Conservation (phyloP, 1,284 basidiomycete species). For the Filobasidium uniguttulatum region DNA sequence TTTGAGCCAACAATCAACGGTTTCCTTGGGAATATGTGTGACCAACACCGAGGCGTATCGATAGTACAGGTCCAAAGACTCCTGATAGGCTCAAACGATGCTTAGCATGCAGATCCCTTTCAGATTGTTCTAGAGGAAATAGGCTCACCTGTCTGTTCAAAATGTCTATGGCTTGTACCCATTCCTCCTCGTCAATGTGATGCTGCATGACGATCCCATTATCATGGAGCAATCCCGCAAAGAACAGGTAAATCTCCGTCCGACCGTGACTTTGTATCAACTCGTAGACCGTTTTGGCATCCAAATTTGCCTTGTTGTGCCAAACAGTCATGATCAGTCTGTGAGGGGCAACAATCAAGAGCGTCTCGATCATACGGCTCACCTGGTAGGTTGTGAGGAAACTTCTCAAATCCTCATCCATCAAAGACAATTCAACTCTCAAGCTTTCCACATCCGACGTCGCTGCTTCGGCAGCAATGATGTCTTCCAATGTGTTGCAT, state of each 20-base stretch:
- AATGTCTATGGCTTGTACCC: slow-evolving; percentile 76
- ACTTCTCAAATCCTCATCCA: slow-evolving; percentile 82
- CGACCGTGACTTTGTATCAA: slow-evolving; percentile 86
- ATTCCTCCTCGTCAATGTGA: slow-evolving; percentile 81
- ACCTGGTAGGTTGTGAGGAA: slow-evolving; percentile 90
- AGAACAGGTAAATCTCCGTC: slow-evolving; percentile 82
- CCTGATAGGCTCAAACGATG: slow-evolving; percentile 39
- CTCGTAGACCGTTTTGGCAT: slow-evolving; percentile 74
- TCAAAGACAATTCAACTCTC: slow-evolving; percentile 60
- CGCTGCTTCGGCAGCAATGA: slow-evolving; percentile 53
- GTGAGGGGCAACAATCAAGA: too few relatives aligned
- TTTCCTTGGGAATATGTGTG: slow-evolving; percentile 69
- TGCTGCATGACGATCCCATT: slow-evolving; percentile 76
- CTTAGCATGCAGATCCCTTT: not conserved
- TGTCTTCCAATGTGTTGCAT: slow-evolving; percentile 88
- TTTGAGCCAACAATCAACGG: slow-evolving; percentile 82
- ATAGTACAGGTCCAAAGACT: slow-evolving; percentile 79
- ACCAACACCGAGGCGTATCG: slow-evolving; percentile 79
- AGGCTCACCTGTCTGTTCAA: slow-evolving; percentile 63
- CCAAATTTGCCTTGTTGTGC: slow-evolving; percentile 57
- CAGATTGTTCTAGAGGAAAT: not conserved
- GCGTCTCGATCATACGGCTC: too few relatives aligned
- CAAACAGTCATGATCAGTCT: too few relatives aligned
- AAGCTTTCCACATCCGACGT: slow-evolving; percentile 78
- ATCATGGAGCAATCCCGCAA: slow-evolving; percentile 70